Conservation (phyloP, 345 rosid species). For the Passiflora organensis region DNA sequence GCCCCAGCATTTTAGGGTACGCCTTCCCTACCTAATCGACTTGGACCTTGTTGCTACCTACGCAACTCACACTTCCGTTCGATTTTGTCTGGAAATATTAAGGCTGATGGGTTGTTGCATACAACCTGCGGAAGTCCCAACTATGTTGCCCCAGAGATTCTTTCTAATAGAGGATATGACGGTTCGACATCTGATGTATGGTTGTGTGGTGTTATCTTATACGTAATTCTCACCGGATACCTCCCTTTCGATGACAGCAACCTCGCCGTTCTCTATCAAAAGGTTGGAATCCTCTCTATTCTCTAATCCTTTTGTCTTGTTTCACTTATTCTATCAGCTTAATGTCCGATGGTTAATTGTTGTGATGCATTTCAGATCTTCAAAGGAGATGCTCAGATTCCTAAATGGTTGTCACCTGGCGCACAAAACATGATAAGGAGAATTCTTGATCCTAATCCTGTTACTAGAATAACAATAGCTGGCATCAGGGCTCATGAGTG, state of each 20-base stretch:
- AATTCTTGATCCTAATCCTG: conserved; percentile 84
- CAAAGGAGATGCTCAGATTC: conserved; percentile 77
- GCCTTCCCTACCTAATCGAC: background rate
- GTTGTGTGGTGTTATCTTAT: conserved; percentile 92
- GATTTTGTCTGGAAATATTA: background rate
- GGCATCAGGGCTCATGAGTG: conserved; percentile 70
- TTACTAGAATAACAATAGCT: conserved; percentile 51
- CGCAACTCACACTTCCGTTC: no score
- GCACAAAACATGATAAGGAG: conserved; percentile 66
- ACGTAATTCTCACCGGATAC: conserved; percentile 74
- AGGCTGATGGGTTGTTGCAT: conserved; percentile 89
- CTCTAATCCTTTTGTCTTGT: background rate
- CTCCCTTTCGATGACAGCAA: conserved; percentile 97
- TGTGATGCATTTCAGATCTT: conserved; percentile 47
- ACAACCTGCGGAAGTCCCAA: conserved; percentile 99
- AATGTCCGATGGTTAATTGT: background rate
- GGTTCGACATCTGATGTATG: conserved; percentile 89
- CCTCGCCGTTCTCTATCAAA: conserved; percentile 86
- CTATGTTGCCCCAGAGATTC: conserved; percentile 94
- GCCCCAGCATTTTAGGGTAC: conserved; percentile 90
- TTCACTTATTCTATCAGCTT: background rate
- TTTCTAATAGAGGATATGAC: conserved; percentile 78
- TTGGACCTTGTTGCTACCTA: no score
- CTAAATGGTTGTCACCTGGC: conserved; percentile 74
- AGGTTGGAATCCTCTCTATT: conserved; percentile 38